Evolutionary conservation across 2,329 filamentous ascomycete genomes (phyloP), one percentile per base, ranked within the genome.

Genomic region (Phaeosphaeria sp.): DNA sequence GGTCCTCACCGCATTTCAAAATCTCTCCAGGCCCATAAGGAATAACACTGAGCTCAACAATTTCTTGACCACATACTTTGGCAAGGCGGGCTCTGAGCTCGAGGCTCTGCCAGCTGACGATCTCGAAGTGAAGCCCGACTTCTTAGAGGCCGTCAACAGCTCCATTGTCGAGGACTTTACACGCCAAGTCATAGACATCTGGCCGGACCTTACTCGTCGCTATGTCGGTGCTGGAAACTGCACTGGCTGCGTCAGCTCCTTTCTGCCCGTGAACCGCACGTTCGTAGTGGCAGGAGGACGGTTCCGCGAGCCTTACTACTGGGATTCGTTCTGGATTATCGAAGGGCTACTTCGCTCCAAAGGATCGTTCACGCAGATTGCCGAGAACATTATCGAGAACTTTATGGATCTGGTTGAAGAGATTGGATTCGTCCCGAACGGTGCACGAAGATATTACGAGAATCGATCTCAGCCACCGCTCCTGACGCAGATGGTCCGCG

Each of bases 271-370:
- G 58, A 89, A 88, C 66, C 84, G 86, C 56, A 88, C 87, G 2
- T 90, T 90, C 67, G 87, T 90, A n/a, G 83, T 90, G 17, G 87
- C 88, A 3, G 88, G 88, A 13, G 88, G 88, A n/a, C 85, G 88
- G 27, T 90, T 90, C 79, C 81, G 88, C 33, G 88, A 90, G 74
- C 83, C 86, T 1, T 90, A 90, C 70, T 90, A 90, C 73, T 90
- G 88, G 88, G 87, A 90, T 72, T 87, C 86, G 30, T 90, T 85
- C 77, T 89, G 86, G 87, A 88, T 90, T 49, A 66, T 90, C 47
- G 84, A 89, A 74, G 88, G 88, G 22, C 79, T 90, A 22, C 75
- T 90, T 33, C 83, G 88, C 47, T 90, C 87, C 0, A 83, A 86
- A 17, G 88, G 88, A 39, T 83, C 83, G 46, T 90, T 89, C 60